Conservation (phyloP, 129 eudicot species). For the Mikania micrantha region DNA sequence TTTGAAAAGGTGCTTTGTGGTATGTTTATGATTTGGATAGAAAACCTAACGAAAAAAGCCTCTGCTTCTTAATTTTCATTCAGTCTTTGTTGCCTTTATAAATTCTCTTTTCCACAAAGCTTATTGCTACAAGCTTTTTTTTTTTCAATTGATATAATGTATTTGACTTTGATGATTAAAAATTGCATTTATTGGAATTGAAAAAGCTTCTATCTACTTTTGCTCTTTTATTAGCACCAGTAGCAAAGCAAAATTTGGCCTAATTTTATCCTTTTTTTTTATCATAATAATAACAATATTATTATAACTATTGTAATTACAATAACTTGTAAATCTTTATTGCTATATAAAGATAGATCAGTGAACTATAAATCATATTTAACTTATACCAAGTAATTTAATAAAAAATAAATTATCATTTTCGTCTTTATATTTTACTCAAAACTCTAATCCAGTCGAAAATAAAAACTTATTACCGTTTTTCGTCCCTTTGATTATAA, state of each 20-base stretch:
- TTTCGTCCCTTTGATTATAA: no score
- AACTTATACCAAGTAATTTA: no score
- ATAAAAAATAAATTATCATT: no score
- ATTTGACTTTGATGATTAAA: slow-evolving; percentile 23
- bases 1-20: slow-evolving; percentile 15
- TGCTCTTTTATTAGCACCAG: slow-evolving; percentile 18
- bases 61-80: slow-evolving; percentile 5
- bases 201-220: slow-evolving; percentile 20
- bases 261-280: not conserved
- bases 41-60: slow-evolving; percentile 3
- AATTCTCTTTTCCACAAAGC: slow-evolving; percentile 12
- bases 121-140: slow-evolving; percentile 22
- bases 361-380: not conserved
- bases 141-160: slow-evolving; percentile 10
- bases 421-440: no score
- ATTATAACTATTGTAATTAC: not conserved
- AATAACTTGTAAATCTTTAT: not conserved
- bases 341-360: not conserved
- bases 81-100: slow-evolving; percentile 5
- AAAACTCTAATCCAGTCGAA: no score
- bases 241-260: slow-evolving; percentile 18
- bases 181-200: not conserved
- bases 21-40: not conserved
- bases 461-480: no score
- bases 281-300: not conserved